Evolutionary conservation across 2,329 filamentous ascomycete species (phyloP).

Genomic region (Byssochlamys sp.): DNA sequence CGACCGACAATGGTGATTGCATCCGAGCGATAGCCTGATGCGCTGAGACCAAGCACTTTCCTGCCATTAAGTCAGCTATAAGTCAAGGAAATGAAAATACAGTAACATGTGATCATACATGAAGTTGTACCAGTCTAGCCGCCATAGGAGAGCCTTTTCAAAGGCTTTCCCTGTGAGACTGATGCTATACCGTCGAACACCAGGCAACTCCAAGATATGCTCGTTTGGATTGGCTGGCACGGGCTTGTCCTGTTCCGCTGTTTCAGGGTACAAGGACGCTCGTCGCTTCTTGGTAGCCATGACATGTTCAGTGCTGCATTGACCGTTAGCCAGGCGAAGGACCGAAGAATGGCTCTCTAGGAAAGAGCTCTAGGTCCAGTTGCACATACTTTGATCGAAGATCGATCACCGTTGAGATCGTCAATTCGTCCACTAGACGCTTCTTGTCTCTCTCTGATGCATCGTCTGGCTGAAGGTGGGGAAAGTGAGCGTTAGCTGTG

Average conservation of each 20-base stretch:
- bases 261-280: constrained; percentile 22
- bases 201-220: constrained; percentile 53
- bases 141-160: constrained; percentile 56
- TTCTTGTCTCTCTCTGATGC: constrained; percentile 57
- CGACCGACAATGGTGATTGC: constrained; percentile 61
- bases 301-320: constrained; percentile 58
- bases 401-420: constrained; percentile 66
- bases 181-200: constrained; percentile 55
- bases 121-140: constrained; percentile 58
- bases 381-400: constrained; percentile 58
- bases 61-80: constrained; percentile 20
- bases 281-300: constrained; percentile 56
- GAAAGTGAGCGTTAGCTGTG: not conserved
- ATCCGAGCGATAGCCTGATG: constrained; percentile 56
- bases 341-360: not conserved
- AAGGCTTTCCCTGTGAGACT: constrained; percentile 66
- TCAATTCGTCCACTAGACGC: constrained; percentile 49
- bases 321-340: not conserved
- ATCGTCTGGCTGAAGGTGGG: constrained; percentile 47
- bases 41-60: constrained; percentile 53
- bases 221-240: constrained; percentile 42
- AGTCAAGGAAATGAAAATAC: not conserved
- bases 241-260: constrained; percentile 21
- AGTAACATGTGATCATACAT: constrained; percentile 37
- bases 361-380: not conserved